Evolutionary conservation across 1,139 yeast genomes (phyloP).

Genomic region (Geotrichum klebahnii): DNA sequence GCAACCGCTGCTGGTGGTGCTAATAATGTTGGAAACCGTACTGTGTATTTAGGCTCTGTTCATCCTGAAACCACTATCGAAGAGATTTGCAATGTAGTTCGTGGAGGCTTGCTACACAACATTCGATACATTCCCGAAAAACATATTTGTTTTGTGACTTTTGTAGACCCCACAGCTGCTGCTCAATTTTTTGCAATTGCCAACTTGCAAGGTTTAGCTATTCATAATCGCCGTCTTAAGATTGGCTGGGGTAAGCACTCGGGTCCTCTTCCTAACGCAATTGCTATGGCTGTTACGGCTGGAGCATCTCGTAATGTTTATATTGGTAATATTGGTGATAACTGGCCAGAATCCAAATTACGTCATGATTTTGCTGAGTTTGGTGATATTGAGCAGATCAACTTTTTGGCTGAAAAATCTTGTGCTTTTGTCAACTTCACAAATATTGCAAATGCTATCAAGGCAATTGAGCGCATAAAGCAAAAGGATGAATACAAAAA

Average conservation of each 20-base stretch:
- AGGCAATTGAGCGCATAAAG: slow-evolving; percentile 69
- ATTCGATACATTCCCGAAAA: slow-evolving; percentile 63
- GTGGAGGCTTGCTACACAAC: slow-evolving; percentile 82
- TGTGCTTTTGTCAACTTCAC: slow-evolving; percentile 94
- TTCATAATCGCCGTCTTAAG: slow-evolving; percentile 75
- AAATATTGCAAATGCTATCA: slow-evolving; percentile 78
- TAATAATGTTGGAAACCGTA: slow-evolving; percentile 80
- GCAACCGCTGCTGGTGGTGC: slow-evolving; percentile 76
- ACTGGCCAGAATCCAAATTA: slow-evolving; percentile 56
- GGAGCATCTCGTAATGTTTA: slow-evolving; percentile 93
- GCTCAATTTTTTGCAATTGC: slow-evolving; percentile 90
- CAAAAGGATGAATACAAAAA: slow-evolving; percentile 46
- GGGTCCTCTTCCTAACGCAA: slow-evolving; percentile 78
- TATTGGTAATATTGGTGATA: slow-evolving; percentile 63
- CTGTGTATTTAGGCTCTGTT: slow-evolving; percentile 83
- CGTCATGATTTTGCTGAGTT: slow-evolving; percentile 71
- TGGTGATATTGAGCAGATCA: slow-evolving; percentile 94
- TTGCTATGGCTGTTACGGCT: slow-evolving; percentile 80
- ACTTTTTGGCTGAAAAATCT: slow-evolving; percentile 72
- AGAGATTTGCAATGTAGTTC: slow-evolving; percentile 87
- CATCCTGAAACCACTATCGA: slow-evolving; percentile 83
- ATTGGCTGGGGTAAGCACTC: slow-evolving; percentile 97
- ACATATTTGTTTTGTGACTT: slow-evolving; percentile 88
- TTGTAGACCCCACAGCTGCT: slow-evolving; percentile 87
- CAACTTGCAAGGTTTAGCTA: slow-evolving; percentile 72